Evolutionary conservation across 1,284 basidiomycete genomes (phyloP).

Genomic region (Uromyces viciae-fabae): DNA sequence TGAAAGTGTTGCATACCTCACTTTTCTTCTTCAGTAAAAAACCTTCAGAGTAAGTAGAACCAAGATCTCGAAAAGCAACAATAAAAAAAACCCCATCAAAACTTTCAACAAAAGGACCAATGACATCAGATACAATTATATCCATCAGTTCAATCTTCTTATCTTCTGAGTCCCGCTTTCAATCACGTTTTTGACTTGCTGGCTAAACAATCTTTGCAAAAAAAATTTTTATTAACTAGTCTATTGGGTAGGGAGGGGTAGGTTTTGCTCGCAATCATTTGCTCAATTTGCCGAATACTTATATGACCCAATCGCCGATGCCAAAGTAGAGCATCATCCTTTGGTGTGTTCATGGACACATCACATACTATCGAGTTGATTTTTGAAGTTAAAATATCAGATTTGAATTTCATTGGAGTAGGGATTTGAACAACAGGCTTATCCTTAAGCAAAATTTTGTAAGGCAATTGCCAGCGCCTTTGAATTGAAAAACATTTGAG

Average conservation of each 20-base stretch:
- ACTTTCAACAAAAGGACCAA: background rate
- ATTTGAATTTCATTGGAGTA: background rate
- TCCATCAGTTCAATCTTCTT: background rate
- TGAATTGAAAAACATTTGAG: background rate
- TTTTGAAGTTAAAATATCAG: too few species aligned
- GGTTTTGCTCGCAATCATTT: background rate
- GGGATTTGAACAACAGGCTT: background rate
- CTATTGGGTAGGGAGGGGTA: background rate
- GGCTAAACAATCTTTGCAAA: slow-evolving; percentile 16
- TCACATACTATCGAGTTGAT: too few species aligned
- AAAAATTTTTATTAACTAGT: background rate
- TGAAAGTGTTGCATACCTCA: background rate
- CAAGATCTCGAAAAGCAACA: background rate
- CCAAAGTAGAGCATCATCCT: background rate
- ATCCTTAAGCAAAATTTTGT: background rate
- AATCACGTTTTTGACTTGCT: background rate
- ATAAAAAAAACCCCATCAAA: background rate
- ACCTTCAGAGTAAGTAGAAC: background rate
- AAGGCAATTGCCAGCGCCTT: background rate
- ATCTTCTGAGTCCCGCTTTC: background rate
- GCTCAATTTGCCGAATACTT: background rate
- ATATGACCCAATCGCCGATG: background rate
- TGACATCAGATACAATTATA: slow-evolving; percentile 4
- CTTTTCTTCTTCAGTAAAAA: background rate
- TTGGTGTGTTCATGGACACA: too few species aligned